Evolutionary conservation across 495 filamentous ascomycete genomes (phyloP).

Genomic region (Cladorrhinum samala): DNA sequence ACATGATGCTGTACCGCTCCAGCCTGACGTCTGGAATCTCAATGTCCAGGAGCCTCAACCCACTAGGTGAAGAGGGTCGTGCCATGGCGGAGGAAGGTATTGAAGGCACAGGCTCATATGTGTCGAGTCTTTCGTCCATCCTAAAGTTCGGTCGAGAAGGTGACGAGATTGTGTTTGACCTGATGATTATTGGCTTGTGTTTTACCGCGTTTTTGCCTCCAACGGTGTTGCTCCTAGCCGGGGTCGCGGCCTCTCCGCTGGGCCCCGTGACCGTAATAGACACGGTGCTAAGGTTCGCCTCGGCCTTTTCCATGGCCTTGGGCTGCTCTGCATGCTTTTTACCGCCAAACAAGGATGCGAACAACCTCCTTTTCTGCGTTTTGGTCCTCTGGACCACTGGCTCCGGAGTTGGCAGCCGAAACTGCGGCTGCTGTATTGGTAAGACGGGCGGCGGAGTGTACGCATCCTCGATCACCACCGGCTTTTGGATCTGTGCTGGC

Average conservation of each 20-base stretch:
- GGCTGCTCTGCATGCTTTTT: conserved; percentile 28
- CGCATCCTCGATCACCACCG: not conserved
- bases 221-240: conserved; percentile 35
- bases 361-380: conserved; percentile 44
- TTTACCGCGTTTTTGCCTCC: conserved; percentile 21
- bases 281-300: conserved; percentile 10
- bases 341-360: conserved; percentile 43
- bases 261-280: conserved; percentile 10
- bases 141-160: conserved; percentile 11
- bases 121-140: conserved; percentile 7
- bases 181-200: conserved; percentile 33
- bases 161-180: conserved; percentile 32
- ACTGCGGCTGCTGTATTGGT: not conserved
- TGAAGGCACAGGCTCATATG: conserved; percentile 7
- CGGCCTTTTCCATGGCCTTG: conserved; percentile 14
- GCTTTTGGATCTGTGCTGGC: conserved; percentile 11
- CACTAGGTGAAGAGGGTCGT: not conserved
- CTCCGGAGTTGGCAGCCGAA: conserved; percentile 11
- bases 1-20: conserved; percentile 95
- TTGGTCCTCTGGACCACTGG: conserved; percentile 34
- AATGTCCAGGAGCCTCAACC: conserved; percentile 50
- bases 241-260: conserved; percentile 6
- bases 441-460: not conserved
- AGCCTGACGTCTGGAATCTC: conserved; percentile 75
- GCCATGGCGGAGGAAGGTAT: not conserved